These are phyloP conservation scores for Cladosporium velox DNA, from an alignment of 2,329 filamentous ascomycete genomes.

Conservation along the genomic window DNA sequence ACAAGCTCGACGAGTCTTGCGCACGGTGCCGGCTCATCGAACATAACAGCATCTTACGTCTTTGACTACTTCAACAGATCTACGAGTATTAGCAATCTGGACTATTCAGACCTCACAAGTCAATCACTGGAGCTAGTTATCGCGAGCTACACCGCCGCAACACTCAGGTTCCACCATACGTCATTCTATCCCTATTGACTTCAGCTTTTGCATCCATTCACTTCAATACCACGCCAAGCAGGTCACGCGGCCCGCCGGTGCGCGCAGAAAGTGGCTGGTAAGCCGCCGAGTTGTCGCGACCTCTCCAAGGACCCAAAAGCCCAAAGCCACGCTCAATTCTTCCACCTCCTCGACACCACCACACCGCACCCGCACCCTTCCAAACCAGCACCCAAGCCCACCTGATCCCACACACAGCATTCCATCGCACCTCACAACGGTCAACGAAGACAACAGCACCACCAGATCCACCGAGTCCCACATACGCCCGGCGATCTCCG, in stretches of 20 bases:
- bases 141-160: neutral
- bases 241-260: neutral
- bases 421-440: neutral
- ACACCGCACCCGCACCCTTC: neutral
- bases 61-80: neutral
- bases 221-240: neutral
- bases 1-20: neutral
- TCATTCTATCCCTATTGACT: neutral
- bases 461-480: neutral
- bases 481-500: neutral
- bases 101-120: neutral
- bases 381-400: neutral
- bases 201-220: slow-evolving; percentile 3
- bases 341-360: neutral
- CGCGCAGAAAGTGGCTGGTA: neutral
- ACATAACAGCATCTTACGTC: neutral
- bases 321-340: neutral
- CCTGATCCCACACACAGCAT: neutral
- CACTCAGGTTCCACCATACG: neutral
- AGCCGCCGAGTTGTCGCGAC: neutral
- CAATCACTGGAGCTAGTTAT: neutral
- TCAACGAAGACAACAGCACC: neutral
- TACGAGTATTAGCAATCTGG: neutral
- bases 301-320: neutral
- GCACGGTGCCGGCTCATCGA: neutral